Evolutionary conservation across 208 protist genomes (phyloP).

Genomic region (Tritrichomonas musculus): DNA sequence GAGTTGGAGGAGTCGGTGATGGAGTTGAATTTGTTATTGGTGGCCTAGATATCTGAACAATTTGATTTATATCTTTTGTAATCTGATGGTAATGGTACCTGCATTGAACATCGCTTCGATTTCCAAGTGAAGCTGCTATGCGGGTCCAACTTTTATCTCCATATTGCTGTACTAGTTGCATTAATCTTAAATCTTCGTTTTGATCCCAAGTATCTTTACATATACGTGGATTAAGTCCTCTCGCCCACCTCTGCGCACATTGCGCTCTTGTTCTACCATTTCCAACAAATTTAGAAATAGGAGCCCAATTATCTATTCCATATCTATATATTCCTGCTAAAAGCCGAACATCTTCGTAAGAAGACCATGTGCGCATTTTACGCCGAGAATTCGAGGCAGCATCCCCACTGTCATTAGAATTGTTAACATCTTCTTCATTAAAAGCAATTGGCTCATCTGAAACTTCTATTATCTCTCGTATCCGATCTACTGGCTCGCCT

Average conservation of each 20-base stretch:
- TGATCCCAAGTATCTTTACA: neutral
- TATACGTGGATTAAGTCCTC: neutral
- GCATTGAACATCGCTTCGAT: neutral
- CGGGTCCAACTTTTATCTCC: neutral
- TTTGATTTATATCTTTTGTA: neutral
- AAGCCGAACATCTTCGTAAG: neutral
- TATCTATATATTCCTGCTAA: neutral
- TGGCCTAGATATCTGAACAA: too few species aligned
- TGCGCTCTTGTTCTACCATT: neutral
- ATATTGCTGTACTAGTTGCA: neutral
- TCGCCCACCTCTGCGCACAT: neutral
- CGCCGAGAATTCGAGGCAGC: too few species aligned
- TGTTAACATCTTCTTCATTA: too few species aligned
- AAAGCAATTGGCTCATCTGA: too few species aligned
- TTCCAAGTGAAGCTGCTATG: neutral
- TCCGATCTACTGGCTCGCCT: too few species aligned
- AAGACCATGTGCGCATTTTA: neutral
- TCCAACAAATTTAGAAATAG: neutral
- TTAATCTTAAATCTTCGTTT: neutral
- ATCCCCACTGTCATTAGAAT: too few species aligned
- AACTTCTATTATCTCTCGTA: too few species aligned
- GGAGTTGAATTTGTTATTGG: too few species aligned
- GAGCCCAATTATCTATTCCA: neutral
- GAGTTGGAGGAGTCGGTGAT: too few species aligned
- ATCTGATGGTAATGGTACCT: neutral